These are phyloP conservation scores for Fusarium sp. DNA, from an alignment of 2,329 filamentous ascomycete genomes.

Conservation along the genomic window DNA sequence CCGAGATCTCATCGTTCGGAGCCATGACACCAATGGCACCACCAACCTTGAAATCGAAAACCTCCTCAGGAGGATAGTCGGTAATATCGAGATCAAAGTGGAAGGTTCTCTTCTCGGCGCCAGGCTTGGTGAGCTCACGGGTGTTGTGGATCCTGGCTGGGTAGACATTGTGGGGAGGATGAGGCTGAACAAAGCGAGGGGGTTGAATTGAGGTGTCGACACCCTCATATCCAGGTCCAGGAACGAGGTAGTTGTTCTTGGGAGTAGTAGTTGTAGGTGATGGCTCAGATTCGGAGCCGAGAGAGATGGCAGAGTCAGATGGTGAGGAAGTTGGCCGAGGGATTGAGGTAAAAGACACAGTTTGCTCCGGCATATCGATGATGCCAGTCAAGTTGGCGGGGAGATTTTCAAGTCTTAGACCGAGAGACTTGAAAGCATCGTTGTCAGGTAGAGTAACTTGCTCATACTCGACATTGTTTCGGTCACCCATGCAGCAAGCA, in stretches of 20 bases:
- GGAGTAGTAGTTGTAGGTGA: constrained; percentile 16
- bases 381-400: constrained; percentile 77
- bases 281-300: constrained; percentile 49
- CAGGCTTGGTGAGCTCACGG: constrained; percentile 85
- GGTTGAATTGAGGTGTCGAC: constrained; percentile 74
- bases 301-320: constrained; percentile 59
- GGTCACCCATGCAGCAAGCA: constrained; percentile 67
- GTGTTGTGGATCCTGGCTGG: constrained; percentile 86
- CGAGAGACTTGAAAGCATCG: constrained; percentile 81
- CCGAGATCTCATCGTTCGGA: constrained; percentile 79
- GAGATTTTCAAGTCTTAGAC: constrained; percentile 79
- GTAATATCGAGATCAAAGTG: constrained; percentile 98
- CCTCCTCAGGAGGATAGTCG: constrained; percentile 86
- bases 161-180: constrained; percentile 91
- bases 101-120: constrained; percentile 95
- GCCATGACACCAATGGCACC: constrained; percentile 94
- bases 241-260: constrained; percentile 35
- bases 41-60: constrained; percentile 93
- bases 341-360: constrained; percentile 73
- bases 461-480: constrained; percentile 61
- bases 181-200: constrained; percentile 90
- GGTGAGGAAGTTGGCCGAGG: constrained; percentile 50
- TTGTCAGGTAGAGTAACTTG: constrained; percentile 75
- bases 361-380: constrained; percentile 77
- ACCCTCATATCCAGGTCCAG: constrained; percentile 50